Base-by-base conservation (phyloP, 2,329 filamentous ascomycete genomes). In the Aspergillus hiratsukae region DNA sequence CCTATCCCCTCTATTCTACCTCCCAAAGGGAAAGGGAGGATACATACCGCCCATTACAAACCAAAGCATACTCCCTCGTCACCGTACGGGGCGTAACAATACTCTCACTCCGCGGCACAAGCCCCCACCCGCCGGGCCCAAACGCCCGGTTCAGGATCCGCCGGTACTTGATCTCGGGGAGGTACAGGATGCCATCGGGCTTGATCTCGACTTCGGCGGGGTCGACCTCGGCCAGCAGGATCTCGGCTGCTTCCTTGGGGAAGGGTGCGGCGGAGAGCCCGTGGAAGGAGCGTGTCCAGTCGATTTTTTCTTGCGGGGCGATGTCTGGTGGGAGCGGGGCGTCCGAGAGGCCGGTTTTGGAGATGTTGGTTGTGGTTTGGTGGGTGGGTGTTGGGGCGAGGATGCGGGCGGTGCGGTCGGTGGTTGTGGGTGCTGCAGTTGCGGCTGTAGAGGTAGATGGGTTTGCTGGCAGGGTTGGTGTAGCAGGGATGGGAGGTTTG, bases 161-260 rank as follows among this genome's bases (percentile, higher is more conserved):
- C 48, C 94, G 81, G 77, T 99, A 99, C 78, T 97, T 97, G 80
- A 99, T 97, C 81, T 99, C 94, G 11, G 94, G 94, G 57, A 99
- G 80, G 73, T 97, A 99, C 58, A 97, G 80, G 64, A 99, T 93
- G 35, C 94, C 94, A 77, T 99, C 94, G 31, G 94, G 93, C 79
- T 99, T 99, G 71, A 99, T 88, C 79, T 99, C 94, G 54, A 99
- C 87, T 75, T 97, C 93, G 49, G 87, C 82, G 0, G 83, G 76
- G 53, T 85, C 77, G 11, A 96, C 72, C 1, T 87, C 85, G 55
- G 83, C 79, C 60, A 89, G 82, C 49, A 97, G 81, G 21, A 90
- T 81, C 17, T 85, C 81, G 9, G 84, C 81, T 53, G 87, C 83
- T 73, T 91, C 87, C 48, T 84, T 77, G 3, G 85, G 79, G 73